Conservation (phyloP, 768 basidiomycete genomes). For the Mrakia frigida region DNA sequence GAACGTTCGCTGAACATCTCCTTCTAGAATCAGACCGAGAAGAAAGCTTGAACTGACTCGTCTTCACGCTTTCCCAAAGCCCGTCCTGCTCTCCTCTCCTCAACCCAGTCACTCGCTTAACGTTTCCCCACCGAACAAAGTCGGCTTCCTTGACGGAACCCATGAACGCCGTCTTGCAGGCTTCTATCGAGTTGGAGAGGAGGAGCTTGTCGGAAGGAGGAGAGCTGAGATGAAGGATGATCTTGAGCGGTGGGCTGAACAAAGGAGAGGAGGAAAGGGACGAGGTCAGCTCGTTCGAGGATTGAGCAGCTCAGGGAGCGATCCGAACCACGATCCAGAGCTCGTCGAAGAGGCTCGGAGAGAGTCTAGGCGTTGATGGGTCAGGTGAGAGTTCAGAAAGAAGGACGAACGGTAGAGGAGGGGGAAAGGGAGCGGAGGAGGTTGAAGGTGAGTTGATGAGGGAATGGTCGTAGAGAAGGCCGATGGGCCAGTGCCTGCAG, state of each 20-base stretch:
- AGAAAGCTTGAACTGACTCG: conserved; percentile 58
- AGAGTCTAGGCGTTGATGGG: conserved; percentile 65
- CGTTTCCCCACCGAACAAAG: conserved; percentile 94
- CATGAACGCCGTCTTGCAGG: conserved; percentile 92
- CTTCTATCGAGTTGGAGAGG: conserved; percentile 69
- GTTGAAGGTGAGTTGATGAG: conserved; percentile 50
- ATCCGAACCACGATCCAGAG: no score
- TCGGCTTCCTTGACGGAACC: conserved; percentile 94
- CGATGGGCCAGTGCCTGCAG: conserved; percentile 94
- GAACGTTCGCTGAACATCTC: not conserved
- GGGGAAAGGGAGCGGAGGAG: conserved; percentile 38
- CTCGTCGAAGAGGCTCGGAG: no score
- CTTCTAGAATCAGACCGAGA: not conserved
- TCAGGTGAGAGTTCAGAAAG: conserved; percentile 74
- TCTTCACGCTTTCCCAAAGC: conserved; percentile 93
- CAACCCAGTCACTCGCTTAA: conserved; percentile 84
- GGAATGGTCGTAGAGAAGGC: conserved; percentile 71
- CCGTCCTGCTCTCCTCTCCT: conserved; percentile 89
- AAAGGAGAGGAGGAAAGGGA: not conserved
- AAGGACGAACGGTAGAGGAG: conserved; percentile 31
- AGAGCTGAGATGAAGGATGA: conserved; percentile 20
- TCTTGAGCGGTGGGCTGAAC: conserved; percentile 18
- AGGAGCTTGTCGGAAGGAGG: conserved; percentile 79
- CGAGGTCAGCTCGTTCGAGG: not conserved
- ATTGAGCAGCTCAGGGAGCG: not conserved